Base-by-base conservation (phyloP, 768 basidiomycete species). In the Pluteus cervinus region DNA sequence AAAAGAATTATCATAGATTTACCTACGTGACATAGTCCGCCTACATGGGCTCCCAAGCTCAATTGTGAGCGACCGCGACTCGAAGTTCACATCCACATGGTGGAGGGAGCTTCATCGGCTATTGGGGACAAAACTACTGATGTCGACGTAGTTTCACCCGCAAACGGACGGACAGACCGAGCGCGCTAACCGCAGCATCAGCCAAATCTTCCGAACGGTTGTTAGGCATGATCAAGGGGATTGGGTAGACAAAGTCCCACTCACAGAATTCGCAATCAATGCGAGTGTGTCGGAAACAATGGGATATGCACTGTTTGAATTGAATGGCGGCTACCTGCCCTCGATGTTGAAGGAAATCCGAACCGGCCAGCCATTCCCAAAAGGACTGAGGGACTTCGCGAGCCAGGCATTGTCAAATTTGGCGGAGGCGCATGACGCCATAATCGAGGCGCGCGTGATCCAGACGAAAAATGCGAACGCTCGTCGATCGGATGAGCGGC, bases 81-180 rank as follows among this genome's bases (percentile, higher is more conserved):
- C 53, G 2, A 53, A 61, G 22, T 71, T 66, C 47, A 63, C 54
- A 0, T 57, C 53, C 1, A 38, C 40, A 10, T 64, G 63, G 40
- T 65, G 62, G 63, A 33, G 22, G 7, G 42, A 45, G 29, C 30
- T 42, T 0, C 53, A 55, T 38, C 29, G 31, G 15, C 32, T 59
- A 0, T 11, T 63, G 5, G 58, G 64, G 2, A 45, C 55, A 1
- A 51, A 55, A 22, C 46, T 66, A 0, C 33, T 51, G 0, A 58
- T 68, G 56, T 67, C 51, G 3, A 63, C 51, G 5, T 59, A 61
- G 0, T 69, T 60, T 39, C 68, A 69, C 36, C 66, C 63, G 0
- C 62, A 69, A 34, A 69, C 61, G 1, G 63, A 68, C 42, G 60
- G 63, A 0, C 54, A 52, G 15, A 48, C 54, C 0, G 52, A 58